Conservation (phyloP, 805 yeast species). For the Myxozyma udenii region DNA sequence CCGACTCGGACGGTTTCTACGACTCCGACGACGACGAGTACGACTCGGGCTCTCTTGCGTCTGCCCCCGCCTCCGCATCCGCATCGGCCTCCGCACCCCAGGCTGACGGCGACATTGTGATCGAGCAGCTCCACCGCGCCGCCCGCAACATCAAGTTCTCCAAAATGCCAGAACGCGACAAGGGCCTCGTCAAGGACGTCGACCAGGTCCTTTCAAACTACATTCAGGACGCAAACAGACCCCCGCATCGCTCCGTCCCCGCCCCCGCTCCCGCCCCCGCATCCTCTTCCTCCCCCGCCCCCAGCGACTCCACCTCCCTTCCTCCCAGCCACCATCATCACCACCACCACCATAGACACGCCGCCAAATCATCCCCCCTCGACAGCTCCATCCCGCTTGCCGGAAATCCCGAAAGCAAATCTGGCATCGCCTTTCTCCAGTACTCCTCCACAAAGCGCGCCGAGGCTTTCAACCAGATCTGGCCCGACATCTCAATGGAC, state of each 20-base stretch:
- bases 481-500: constrained; percentile 25
- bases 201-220: constrained; percentile 22
- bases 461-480: constrained; percentile 10
- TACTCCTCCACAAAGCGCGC: constrained; percentile 22
- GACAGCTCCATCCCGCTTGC: constrained; percentile 5
- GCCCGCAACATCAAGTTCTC: constrained; percentile 36
- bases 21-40: constrained; percentile 19
- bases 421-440: constrained; percentile 23
- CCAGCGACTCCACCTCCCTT: background rate
- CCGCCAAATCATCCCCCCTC: background rate
- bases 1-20: background rate
- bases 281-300: background rate
- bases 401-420: constrained; percentile 21
- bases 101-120: constrained; percentile 44
- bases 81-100: constrained; percentile 34
- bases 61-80: background rate
- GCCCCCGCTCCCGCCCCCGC: constrained; percentile 2
- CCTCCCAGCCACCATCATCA: constrained; percentile 1
- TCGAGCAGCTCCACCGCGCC: constrained; percentile 41
- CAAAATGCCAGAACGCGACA: constrained; percentile 29
- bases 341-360: background rate
- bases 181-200: constrained; percentile 17
- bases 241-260: background rate
- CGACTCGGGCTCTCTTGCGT: constrained; percentile 8
- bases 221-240: constrained; percentile 10